These are phyloP conservation scores for Closterium sp. DNA, from an alignment of 139 green algal genomes.

Conservation along the genomic window DNA sequence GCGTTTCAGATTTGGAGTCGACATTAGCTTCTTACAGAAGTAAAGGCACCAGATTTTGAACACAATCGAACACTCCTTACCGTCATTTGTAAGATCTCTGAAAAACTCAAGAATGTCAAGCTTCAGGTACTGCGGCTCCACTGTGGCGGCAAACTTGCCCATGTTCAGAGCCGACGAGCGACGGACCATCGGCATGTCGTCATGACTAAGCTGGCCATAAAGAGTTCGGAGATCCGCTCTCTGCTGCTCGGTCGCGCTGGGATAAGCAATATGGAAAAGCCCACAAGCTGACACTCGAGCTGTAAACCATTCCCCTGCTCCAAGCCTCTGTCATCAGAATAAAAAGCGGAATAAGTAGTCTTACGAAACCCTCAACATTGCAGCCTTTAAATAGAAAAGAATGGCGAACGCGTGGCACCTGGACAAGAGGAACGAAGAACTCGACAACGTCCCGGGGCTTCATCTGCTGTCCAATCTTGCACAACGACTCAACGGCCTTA, in stretches of 20 bases:
- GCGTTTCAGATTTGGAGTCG: background rate
- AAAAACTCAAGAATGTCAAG: conserved; percentile 87
- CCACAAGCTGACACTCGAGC: conserved; percentile 86
- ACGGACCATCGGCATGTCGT: conserved; percentile 99
- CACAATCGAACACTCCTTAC: conserved; percentile 54
- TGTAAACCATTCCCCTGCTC: conserved; percentile 94
- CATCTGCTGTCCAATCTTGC: conserved; percentile 69
- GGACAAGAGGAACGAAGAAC: conserved; percentile 79
- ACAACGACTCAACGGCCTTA: conserved; percentile 84
- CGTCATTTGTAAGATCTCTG: conserved; percentile 81
- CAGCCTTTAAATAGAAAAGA: background rate
- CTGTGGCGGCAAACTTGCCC: conserved; percentile 73
- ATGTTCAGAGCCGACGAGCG: conserved; percentile 84
- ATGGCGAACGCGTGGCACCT: conserved; percentile 57
- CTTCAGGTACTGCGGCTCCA: conserved; percentile 73
- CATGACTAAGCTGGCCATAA: conserved; percentile 80
- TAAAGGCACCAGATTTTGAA: background rate
- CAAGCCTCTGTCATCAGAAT: conserved; percentile 71
- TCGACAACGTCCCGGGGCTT: conserved; percentile 65
- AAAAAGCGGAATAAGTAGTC: background rate
- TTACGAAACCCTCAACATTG: background rate
- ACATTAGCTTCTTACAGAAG: background rate
- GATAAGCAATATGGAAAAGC: conserved; percentile 85
- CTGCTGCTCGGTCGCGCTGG: conserved; percentile 35
- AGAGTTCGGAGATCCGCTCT: conserved; percentile 72